A percentile compares a stretch with the other conserved stretches of the same genome.
Evolutionary conservation across 2,329 filamentous ascomycete species (phyloP).

Genomic region (Penicillium sp.): DNA sequence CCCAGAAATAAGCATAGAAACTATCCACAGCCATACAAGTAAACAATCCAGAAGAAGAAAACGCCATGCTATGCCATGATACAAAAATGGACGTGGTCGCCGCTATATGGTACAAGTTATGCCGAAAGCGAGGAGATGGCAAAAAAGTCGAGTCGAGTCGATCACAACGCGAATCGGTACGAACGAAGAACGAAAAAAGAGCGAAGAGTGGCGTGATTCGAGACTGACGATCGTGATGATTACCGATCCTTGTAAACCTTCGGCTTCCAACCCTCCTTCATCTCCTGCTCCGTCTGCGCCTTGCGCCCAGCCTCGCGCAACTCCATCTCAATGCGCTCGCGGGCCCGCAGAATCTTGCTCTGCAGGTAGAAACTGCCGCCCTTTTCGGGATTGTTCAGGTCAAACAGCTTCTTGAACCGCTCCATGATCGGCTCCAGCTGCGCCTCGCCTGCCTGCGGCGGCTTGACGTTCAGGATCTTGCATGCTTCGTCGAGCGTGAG

Average conservation of each 20-base stretch:
- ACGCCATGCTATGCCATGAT: slow-evolving; percentile 41
- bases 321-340: slow-evolving; percentile 89
- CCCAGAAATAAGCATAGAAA: neutral
- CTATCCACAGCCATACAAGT: slow-evolving; percentile 7
- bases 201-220: neutral
- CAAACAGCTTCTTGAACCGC: slow-evolving; percentile 91
- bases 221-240: slow-evolving; percentile 14
- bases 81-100: slow-evolving; percentile 7
- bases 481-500: slow-evolving; percentile 95
- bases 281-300: slow-evolving; percentile 69
- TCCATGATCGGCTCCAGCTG: slow-evolving; percentile 76
- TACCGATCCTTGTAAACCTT: slow-evolving; percentile 88
- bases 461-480: slow-evolving; percentile 93
- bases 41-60: slow-evolving; percentile 22
- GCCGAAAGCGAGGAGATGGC: slow-evolving; percentile 12
- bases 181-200: neutral
- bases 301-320: slow-evolving; percentile 68
- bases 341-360: slow-evolving; percentile 88
- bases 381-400: slow-evolving; percentile 89
- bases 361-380: slow-evolving; percentile 98
- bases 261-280: slow-evolving; percentile 84
- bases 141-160: neutral
- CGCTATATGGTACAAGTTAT: slow-evolving; percentile 14
- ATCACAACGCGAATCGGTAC: neutral
- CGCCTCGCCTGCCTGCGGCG: slow-evolving; percentile 71